phyloP scores from a whole-genome alignment of 306 rosid species.

The Inga laurina region DNA sequence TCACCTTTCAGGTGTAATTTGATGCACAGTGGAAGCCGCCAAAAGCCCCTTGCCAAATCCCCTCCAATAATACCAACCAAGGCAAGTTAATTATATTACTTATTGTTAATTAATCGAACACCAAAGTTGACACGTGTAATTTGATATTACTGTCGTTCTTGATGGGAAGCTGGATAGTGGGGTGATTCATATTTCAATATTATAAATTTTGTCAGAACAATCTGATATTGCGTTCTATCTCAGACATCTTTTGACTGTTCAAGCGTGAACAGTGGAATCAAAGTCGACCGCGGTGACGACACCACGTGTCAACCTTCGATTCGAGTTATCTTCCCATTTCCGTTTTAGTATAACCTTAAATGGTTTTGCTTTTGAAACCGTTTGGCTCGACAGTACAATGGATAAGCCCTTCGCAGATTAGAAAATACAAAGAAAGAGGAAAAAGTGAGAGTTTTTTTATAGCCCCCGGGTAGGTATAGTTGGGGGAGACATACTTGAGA shows the following conservation, averaged over 20 bases:
- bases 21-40: constrained; percentile 19
- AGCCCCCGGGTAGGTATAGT: constrained; percentile 29
- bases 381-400: constrained; percentile 23
- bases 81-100: background rate
- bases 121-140: constrained; percentile 38
- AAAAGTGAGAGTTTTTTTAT: background rate
- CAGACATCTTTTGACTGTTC: constrained; percentile 51
- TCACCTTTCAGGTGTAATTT: background rate
- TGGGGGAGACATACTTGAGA: constrained; percentile 8
- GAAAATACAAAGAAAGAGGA: constrained; percentile 3
- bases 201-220: background rate
- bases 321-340: constrained; percentile 41
- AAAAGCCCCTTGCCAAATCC: constrained; percentile 24
- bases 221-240: constrained; percentile 74
- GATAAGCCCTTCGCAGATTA: constrained; percentile 6
- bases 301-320: constrained; percentile 49
- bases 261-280: constrained; percentile 59
- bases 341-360: background rate
- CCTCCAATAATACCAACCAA: constrained; percentile 28
- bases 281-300: constrained; percentile 5
- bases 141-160: background rate
- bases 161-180: background rate
- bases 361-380: constrained; percentile 6
- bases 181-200: constrained; percentile 23
- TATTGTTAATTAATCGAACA: constrained; percentile 1